These are phyloP conservation scores for Cystobasidiopsis lactophilus DNA, from an alignment of 768 basidiomycete genomes.

Conservation along the genomic window DNA sequence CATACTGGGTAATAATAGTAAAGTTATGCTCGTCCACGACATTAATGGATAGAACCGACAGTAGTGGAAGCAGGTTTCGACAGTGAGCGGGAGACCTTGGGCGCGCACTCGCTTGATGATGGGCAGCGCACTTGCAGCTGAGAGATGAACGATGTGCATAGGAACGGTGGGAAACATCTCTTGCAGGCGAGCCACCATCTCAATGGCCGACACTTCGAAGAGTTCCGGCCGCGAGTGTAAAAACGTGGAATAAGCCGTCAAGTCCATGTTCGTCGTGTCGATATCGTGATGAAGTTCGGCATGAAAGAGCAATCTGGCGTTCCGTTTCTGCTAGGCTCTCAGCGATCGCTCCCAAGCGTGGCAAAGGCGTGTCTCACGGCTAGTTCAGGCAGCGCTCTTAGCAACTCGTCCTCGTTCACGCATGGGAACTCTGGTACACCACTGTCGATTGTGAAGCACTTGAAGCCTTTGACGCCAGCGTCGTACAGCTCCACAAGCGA, in stretches of 20 bases:
- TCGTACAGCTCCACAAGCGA: constrained; percentile 53
- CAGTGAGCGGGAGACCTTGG: constrained; percentile 46
- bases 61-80: constrained; percentile 97
- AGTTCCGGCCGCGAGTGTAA: constrained; percentile 58
- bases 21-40: too few relatives aligned
- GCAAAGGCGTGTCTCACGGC: constrained; percentile 28
- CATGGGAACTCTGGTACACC: constrained; percentile 93
- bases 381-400: constrained; percentile 46
- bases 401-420: constrained; percentile 48
- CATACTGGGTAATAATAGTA: too few relatives aligned
- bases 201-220: constrained; percentile 62
- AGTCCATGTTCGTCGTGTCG: constrained; percentile 24
- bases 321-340: constrained; percentile 32
- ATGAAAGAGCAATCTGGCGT: constrained; percentile 67
- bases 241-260: constrained; percentile 53
- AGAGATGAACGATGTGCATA: constrained; percentile 89
- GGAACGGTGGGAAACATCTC: constrained; percentile 41
- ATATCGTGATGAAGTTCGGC: constrained; percentile 42
- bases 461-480: constrained; percentile 80
- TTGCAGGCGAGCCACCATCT: constrained; percentile 47
- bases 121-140: constrained; percentile 60
- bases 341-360: too few relatives aligned
- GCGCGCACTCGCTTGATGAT: constrained; percentile 42
- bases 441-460: constrained; percentile 87
- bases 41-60: constrained; percentile 63